phyloP scores from a whole-genome alignment of 2,329 filamentous ascomycete genomes.

The Exophiala bonariae region DNA sequence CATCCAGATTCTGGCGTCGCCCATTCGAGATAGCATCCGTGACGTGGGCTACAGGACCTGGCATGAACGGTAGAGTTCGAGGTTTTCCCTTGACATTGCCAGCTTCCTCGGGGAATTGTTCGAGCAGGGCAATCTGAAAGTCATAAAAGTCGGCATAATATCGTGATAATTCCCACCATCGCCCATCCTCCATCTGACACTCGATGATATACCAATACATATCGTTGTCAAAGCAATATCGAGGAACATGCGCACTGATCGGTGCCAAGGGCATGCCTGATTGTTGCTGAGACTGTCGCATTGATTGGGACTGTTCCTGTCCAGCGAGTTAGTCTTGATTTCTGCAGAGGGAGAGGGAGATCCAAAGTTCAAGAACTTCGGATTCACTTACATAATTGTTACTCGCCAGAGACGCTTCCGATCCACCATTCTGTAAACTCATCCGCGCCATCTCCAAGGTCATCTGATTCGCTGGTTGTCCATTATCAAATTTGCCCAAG shows the following conservation, averaged over 20 bases:
- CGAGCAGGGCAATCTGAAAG: conserved; percentile 92
- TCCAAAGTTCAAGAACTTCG: conserved; percentile 32
- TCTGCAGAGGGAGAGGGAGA: conserved; percentile 32
- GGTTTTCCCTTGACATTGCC: conserved; percentile 78
- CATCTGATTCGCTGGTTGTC: conserved; percentile 50
- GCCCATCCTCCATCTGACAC: conserved; percentile 82
- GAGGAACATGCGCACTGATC: conserved; percentile 78
- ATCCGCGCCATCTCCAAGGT: conserved; percentile 74
- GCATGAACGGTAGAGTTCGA: conserved; percentile 93
- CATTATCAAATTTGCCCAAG: conserved; percentile 77
- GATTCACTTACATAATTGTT: conserved; percentile 30
- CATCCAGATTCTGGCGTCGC: conserved; percentile 85
- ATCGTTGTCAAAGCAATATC: conserved; percentile 94
- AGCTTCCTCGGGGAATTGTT: conserved; percentile 87
- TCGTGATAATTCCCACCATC: conserved; percentile 87
- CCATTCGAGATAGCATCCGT: conserved; percentile 97
- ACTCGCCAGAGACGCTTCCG: conserved; percentile 23
- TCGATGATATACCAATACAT: conserved; percentile 99
- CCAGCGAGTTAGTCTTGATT: conserved; percentile 38
- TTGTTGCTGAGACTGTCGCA: conserved; percentile 46
- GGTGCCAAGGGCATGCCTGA: conserved; percentile 67
- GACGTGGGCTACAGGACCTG: conserved; percentile 93
- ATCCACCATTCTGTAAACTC: conserved; percentile 61
- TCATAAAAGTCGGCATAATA: conserved; percentile 99
- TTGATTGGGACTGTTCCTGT: conserved; percentile 37